Conservation (phyloP, 2,329 filamentous ascomycete genomes). For the Colletotrichum ledebouriae region DNA sequence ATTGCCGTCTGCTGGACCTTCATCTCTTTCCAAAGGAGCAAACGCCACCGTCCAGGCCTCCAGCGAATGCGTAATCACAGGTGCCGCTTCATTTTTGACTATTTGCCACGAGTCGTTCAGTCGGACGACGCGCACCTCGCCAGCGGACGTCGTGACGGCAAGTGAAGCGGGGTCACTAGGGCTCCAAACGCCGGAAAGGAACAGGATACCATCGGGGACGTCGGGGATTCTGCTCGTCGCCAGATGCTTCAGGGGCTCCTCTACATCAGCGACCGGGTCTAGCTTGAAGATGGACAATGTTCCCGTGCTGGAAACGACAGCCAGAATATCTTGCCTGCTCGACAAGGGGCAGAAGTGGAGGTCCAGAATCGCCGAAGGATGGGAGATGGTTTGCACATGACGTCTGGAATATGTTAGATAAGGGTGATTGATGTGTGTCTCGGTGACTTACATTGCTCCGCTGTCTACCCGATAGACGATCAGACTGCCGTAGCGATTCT, state of each 20-base stretch:
- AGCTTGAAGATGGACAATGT: conserved; percentile 75
- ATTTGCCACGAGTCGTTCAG: conserved; percentile 59
- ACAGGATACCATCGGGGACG: conserved; percentile 71
- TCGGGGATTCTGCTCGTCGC: conserved; percentile 60
- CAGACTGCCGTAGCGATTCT: conserved; percentile 80
- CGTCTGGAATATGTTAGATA: conserved; percentile 54
- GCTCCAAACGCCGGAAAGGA: conserved; percentile 82
- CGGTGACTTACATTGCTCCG: conserved; percentile 66
- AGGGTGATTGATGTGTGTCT: neutral
- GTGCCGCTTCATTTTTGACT: conserved; percentile 49
- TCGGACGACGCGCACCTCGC: conserved; percentile 70
- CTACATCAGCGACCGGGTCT: conserved; percentile 52
- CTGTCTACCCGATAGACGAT: conserved; percentile 72
- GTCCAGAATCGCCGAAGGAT: conserved; percentile 84
- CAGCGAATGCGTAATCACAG: conserved; percentile 65
- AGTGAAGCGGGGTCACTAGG: conserved; percentile 68
- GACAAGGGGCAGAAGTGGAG: conserved; percentile 79
- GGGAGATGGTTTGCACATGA: conserved; percentile 69
- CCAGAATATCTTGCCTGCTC: conserved; percentile 68
- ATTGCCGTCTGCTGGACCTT: conserved; percentile 39
- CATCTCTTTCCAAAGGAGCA: conserved; percentile 50
- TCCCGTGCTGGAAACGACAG: conserved; percentile 83
- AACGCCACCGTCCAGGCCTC: conserved; percentile 84
- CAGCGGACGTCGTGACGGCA: conserved; percentile 79
- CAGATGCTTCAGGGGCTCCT: conserved; percentile 55